Evolutionary conservation across 768 basidiomycete genomes (phyloP).

Genomic region (Suillus decipiens): DNA sequence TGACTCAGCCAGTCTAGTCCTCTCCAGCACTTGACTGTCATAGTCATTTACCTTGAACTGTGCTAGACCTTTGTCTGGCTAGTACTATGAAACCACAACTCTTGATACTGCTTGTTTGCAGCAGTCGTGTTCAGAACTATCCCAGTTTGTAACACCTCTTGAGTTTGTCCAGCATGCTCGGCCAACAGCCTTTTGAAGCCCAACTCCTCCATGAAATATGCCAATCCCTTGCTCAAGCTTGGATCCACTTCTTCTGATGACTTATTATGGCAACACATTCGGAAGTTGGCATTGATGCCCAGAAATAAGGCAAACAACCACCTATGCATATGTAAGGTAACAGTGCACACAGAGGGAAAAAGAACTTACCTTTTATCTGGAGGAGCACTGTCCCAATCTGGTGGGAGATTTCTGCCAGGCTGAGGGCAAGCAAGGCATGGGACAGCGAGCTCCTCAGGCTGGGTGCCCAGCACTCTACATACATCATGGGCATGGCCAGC

Average conservation of each 20-base stretch:
- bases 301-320: conserved; percentile 24
- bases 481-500: not conserved
- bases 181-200: conserved; percentile 22
- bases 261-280: conserved; percentile 21
- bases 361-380: not conserved
- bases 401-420: conserved; percentile 11
- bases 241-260: conserved; percentile 21
- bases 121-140: too few relatives aligned
- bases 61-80: too few relatives aligned
- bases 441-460: conserved; percentile 7
- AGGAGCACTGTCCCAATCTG: conserved; percentile 5
- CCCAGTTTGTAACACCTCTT: too few relatives aligned
- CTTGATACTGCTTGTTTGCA: too few relatives aligned
- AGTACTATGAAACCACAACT: too few relatives aligned
- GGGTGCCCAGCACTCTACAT: not conserved
- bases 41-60: too few relatives aligned
- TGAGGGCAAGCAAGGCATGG: conserved; percentile 14
- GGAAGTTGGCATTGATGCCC: conserved; percentile 31
- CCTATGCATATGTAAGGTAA: conserved; percentile 3
- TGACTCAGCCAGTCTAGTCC: too few relatives aligned
- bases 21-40: too few relatives aligned
- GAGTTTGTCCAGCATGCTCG: conserved; percentile 8
- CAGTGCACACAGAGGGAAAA: not conserved
- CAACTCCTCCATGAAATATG: conserved; percentile 27
- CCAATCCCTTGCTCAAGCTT: conserved; percentile 25